These are phyloP conservation scores for Paracorniculantispora psalliotae DNA, from an alignment of 2,329 filamentous ascomycete genomes.

Conservation along the genomic window DNA sequence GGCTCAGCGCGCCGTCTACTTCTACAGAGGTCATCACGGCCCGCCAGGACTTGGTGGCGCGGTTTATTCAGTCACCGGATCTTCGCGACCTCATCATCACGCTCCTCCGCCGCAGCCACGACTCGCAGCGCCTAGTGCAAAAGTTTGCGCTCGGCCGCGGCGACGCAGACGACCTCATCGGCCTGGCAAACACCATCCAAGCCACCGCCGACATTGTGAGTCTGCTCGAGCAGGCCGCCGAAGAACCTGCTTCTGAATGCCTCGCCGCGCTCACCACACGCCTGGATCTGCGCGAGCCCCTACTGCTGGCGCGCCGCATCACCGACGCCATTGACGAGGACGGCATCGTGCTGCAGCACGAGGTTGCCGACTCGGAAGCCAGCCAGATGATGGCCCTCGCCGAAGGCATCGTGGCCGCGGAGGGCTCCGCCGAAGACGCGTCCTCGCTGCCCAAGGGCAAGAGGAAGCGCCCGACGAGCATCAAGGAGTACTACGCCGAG, in stretches of 20 bases:
- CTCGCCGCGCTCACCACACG: slow-evolving; percentile 46
- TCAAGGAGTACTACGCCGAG: slow-evolving; percentile 55
- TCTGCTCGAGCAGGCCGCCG: slow-evolving; percentile 33
- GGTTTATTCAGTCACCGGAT: slow-evolving; percentile 61
- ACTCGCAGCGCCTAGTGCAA: slow-evolving; percentile 85
- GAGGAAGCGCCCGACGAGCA: slow-evolving; percentile 40
- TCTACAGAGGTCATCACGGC: slow-evolving; percentile 72
- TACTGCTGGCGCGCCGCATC: slow-evolving; percentile 66
- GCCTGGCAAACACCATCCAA: slow-evolving; percentile 73
- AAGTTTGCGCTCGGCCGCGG: slow-evolving; percentile 90
- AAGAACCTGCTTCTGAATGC: slow-evolving; percentile 24
- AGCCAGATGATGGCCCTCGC: slow-evolving; percentile 68
- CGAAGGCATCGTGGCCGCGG: slow-evolving; percentile 62
- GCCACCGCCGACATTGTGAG: slow-evolving; percentile 63
- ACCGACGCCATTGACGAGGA: slow-evolving; percentile 84
- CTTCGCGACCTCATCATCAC: slow-evolving; percentile 65
- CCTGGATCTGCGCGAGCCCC: slow-evolving; percentile 62
- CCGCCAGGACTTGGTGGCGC: slow-evolving; percentile 75
- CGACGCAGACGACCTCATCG: slow-evolving; percentile 86
- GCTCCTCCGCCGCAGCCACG: slow-evolving; percentile 70
- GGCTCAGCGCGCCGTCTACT: slow-evolving; percentile 89
- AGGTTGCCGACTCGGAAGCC: slow-evolving; percentile 66
- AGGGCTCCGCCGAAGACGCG: slow-evolving; percentile 56
- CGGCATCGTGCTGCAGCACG: slow-evolving; percentile 74
- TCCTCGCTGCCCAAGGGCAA: slow-evolving; percentile 51